Evolutionary conservation across 768 basidiomycete species (phyloP).

Genomic region (Amanita fuliginea): DNA sequence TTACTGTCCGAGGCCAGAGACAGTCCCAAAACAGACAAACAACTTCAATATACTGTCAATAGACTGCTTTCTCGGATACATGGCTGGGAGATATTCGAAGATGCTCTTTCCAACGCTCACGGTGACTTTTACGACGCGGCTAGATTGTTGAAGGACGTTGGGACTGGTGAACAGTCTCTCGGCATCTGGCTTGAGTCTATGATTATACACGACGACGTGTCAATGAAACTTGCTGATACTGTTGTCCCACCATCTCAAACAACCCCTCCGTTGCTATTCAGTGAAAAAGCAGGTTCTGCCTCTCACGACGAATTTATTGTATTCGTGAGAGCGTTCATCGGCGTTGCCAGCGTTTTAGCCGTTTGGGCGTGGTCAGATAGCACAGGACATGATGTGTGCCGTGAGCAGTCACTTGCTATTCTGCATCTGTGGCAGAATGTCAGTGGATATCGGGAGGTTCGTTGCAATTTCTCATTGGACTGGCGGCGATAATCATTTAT

Average conservation of each 20-base stretch:
- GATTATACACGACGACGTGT: conserved; percentile 44
- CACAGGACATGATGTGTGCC: conserved; percentile 49
- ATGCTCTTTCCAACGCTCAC: conserved; percentile 42
- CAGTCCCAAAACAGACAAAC: conserved; percentile 25
- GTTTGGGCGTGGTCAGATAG: conserved; percentile 79
- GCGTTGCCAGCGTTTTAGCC: conserved; percentile 54
- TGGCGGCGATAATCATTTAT: neutral
- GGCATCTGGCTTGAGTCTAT: conserved; percentile 69
- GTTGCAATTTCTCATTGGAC: conserved; percentile 6
- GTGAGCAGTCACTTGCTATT: conserved; percentile 53
- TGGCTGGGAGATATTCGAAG: conserved; percentile 52
- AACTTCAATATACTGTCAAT: conserved; percentile 32
- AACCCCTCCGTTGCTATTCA: conserved; percentile 29
- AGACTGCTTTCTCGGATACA: conserved; percentile 38
- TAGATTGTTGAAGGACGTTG: conserved; percentile 46
- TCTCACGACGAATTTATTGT: conserved; percentile 50
- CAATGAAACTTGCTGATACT: conserved; percentile 31
- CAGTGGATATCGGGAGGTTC: conserved; percentile 66
- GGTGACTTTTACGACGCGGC: conserved; percentile 41
- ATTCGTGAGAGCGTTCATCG: conserved; percentile 57
- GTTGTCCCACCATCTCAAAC: conserved; percentile 21
- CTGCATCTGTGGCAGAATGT: conserved; percentile 55
- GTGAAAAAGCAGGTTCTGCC: conserved; percentile 15
- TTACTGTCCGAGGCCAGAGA: conserved; percentile 26
- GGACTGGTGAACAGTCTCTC: conserved; percentile 52